Evolutionary conservation across 2,329 filamentous ascomycete species (phyloP), one percentile per base, ranked within the genome.

Genomic region (Thielaviopsis populi): DNA sequence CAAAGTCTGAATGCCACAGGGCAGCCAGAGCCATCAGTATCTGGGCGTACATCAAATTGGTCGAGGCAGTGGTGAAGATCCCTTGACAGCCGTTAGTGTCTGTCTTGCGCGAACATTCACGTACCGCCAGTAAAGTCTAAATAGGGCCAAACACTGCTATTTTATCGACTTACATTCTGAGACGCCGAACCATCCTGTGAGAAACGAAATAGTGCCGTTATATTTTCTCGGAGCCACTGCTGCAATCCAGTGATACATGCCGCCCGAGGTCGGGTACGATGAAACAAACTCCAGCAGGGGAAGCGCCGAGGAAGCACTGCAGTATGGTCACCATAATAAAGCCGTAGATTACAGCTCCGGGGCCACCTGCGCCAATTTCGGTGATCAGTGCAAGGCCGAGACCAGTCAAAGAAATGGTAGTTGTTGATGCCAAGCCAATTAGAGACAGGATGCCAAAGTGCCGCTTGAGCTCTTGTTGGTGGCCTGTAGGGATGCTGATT

Each of bases 191-290:
- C 64, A 66, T 2, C 65, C 65, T 5, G 63, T 66, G 15, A 65
- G 41, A 59, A 65, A 64, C 4, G 65, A 63, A 4, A 66, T 43
- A 5, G 65, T 65, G 17, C 65, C 62, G 30, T 48, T 56, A 13
- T 62, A 59, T 37, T 46, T 42, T 19, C 50, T 50, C 0, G 77
- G 77, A 2, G 77, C 75, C 30, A 79, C 73, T 0, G 75, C 76
- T 6, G 76, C 77, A 46, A 78, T 77, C 78, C 78, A 79, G 68
- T 79, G 77, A 64, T 79, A 80, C 76, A 78, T 78, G 53, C 77
- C 77, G 24, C 77, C 78, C 61, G 75, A 75, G 10, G 76, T 77
- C 3, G 78, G 78, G 65, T 78, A 78, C 1, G 75, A 74, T 2
- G 76, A 78, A 8, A 78, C 76, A 62, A 80, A 75, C 67, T 80